Conservation (phyloP, 805 yeast species). For the Sugiyamaella mastotermitis region DNA sequence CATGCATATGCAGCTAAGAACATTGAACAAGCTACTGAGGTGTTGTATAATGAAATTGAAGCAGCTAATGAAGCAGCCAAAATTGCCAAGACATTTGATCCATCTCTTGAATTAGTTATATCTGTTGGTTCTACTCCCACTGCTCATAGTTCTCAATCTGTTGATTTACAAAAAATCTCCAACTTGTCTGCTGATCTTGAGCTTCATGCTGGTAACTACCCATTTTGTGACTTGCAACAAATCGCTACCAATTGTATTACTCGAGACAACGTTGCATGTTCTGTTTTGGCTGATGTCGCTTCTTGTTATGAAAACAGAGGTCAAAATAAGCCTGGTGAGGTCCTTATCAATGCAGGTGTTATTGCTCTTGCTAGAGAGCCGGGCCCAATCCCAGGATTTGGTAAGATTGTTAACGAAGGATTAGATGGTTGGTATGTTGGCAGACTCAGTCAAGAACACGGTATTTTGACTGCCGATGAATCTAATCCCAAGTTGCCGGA, state of each 20-base stretch:
- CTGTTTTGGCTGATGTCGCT: conserved; percentile 52
- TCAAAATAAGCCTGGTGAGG: conserved; percentile 47
- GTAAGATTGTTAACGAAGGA: conserved; percentile 38
- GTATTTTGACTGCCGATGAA: conserved; percentile 50
- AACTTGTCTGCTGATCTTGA: conserved; percentile 40
- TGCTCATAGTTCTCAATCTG: conserved; percentile 45
- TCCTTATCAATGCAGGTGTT: conserved; percentile 66
- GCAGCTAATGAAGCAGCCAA: conserved; percentile 51
- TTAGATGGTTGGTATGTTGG: conserved; percentile 57
- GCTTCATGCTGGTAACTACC: conserved; percentile 77
- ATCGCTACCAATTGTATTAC: conserved; percentile 58
- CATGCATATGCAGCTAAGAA: conserved; percentile 54
- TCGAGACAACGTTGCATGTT: conserved; percentile 41
- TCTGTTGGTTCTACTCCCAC: conserved; percentile 86
- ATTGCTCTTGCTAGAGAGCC: conserved; percentile 61
- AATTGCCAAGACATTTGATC: conserved; percentile 32
- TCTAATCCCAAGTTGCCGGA: conserved; percentile 18
- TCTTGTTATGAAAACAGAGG: conserved; percentile 57
- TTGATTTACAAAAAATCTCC: conserved; percentile 12
- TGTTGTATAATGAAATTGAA: conserved; percentile 49
- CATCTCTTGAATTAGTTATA: conserved; percentile 38
- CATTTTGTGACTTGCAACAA: conserved; percentile 71
- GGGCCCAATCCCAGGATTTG: conserved; percentile 57
- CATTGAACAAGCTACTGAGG: conserved; percentile 40
- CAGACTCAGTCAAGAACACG: conserved; percentile 74